Evolutionary conservation across 306 rosid genomes (phyloP).

Genomic region (Gynostemma pentaphyllum): DNA sequence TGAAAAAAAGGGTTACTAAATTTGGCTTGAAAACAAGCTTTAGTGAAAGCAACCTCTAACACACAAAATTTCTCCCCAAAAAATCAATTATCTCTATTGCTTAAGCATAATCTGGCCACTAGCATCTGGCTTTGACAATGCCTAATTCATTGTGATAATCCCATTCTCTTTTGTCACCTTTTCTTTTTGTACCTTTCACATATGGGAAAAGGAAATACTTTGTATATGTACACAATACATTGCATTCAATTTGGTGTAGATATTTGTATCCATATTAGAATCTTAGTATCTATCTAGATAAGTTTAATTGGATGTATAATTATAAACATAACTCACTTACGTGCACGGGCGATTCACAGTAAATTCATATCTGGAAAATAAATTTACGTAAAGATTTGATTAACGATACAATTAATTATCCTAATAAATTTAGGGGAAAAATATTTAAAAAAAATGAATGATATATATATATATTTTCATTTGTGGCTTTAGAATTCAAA

Average conservation of each 20-base stretch:
- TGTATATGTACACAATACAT: background rate
- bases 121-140: slow-evolving; percentile 10
- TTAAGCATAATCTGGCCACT: slow-evolving; percentile 7
- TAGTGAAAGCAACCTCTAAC: slow-evolving; percentile 6
- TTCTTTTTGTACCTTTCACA: background rate
- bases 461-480: background rate
- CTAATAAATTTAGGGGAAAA: background rate
- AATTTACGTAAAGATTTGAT: background rate
- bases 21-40: slow-evolving; percentile 13
- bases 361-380: too few relatives aligned
- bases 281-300: background rate
- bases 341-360: background rate
- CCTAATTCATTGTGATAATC: background rate
- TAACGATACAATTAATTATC: background rate
- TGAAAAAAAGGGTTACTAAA: slow-evolving; percentile 9
- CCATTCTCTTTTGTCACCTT: background rate
- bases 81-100: background rate
- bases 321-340: background rate
- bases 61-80: background rate
- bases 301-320: background rate
- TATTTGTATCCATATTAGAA: background rate
- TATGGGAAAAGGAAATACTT: background rate
- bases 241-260: slow-evolving; percentile 2
- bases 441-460: background rate
- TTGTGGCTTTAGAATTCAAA: background rate